Base-by-base conservation (phyloP, 129 eudicot species). In the Oenanthe sinensis region DNA sequence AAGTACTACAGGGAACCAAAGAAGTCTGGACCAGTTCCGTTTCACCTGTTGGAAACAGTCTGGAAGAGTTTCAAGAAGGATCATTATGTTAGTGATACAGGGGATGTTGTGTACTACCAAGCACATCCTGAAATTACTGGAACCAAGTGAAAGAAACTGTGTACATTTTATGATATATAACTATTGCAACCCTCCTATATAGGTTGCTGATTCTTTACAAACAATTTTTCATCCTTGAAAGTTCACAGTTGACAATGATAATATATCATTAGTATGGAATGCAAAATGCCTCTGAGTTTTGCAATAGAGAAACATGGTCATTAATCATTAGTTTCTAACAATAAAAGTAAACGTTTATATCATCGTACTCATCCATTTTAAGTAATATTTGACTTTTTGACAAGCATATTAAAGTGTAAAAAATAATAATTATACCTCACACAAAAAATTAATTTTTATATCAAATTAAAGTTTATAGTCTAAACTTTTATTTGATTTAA, bases 51-150 rank as follows among this genome's bases (percentile, higher is more conserved):
- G 54, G 77, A 54, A 68, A 79, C 52, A 14, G 74, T 82, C 37
- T 1, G 28, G 20, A 40, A 62, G 28, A 82, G 84, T 74, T 48
- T 82, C 75, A 68, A 60, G 63, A 43, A 70, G 17, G 84, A 82
- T 36, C 84, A 77, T 48, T 82, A 68, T 77, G 84, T 82, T 39
- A 76, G 81, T 77, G 84, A 82, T 65, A 68, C 71, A 20, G 84
- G 84, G 28, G 84, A 82, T 39, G 77, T 82, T 77, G 84, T 82
- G 19, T 82, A 82, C 72, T 82, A 82, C 71, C 77, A 82, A 76
- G 50, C 84, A 76, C 81, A 82, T 58, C 71, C 84, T 48, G 47
- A 82, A 24, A 75, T 82, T 16, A 3, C 19, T 2, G 33, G n/a
- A 5, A 24, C 12, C 15, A 22, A 72, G 76, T 72, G 76, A 72